A percentile compares a stretch with the other conserved stretches of the same genome.
Conservation (phyloP, 2,329 filamentous ascomycete species). For the Mycosphaerella sp. region DNA sequence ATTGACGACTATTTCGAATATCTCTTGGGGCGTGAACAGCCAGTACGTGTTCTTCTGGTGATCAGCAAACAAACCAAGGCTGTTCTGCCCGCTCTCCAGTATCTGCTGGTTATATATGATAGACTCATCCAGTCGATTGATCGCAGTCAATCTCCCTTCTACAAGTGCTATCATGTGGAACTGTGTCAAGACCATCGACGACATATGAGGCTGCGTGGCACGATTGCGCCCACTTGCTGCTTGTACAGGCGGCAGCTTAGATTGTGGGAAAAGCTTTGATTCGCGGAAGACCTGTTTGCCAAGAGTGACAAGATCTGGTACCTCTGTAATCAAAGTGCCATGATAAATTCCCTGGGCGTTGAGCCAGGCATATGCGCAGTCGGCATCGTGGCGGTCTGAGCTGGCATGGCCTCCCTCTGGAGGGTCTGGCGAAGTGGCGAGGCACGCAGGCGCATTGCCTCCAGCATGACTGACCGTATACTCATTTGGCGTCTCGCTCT, state of each 20-base stretch:
- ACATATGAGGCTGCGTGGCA: conserved; percentile 63
- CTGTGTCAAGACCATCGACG: conserved; percentile 77
- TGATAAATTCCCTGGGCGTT: conserved; percentile 80
- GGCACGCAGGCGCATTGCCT: conserved; percentile 53
- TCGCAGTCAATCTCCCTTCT: conserved; percentile 73
- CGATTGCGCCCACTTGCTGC: conserved; percentile 58
- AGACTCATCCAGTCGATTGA: conserved; percentile 79
- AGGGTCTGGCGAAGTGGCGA: conserved; percentile 71
- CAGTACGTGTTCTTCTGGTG: conserved; percentile 95
- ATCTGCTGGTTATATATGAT: conserved; percentile 85
- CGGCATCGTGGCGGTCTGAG: conserved; percentile 32
- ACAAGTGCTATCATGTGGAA: conserved; percentile 87
- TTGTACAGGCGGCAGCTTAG: conserved; percentile 65
- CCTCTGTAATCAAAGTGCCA: conserved; percentile 60
- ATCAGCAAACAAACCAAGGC: conserved; percentile 80
- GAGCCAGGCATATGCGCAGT: conserved; percentile 84
- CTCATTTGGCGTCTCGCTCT: conserved; percentile 70
- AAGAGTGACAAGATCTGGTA: conserved; percentile 56
- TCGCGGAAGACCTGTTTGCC: conserved; percentile 70
- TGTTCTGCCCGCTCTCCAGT: conserved; percentile 68
- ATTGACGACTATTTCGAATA: conserved; percentile 85
- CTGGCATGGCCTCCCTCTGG: conserved; percentile 42
- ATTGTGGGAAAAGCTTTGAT: conserved; percentile 67
- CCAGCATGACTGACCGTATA: conserved; percentile 64
- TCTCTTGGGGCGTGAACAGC: conserved; percentile 85